Evolutionary conservation across 2,329 filamentous ascomycete species (phyloP).

Genomic region (Diplodia seriata): DNA sequence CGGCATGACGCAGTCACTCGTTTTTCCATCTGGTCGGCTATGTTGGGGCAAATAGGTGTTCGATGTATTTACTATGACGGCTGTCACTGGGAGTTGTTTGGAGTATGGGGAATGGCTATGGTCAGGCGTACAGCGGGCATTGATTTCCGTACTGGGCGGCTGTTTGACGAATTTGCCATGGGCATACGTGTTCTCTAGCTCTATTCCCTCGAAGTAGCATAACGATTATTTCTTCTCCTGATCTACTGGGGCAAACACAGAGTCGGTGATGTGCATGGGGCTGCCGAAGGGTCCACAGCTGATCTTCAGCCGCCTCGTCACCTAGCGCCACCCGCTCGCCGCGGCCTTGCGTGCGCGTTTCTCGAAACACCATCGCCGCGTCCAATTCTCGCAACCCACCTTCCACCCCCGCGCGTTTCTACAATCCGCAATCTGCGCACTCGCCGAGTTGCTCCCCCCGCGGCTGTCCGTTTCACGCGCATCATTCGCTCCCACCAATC

Average conservation of each 20-base stretch:
- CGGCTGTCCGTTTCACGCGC: slow-evolving; percentile 9
- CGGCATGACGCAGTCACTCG: slow-evolving; percentile 16
- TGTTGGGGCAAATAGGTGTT: slow-evolving; percentile 14
- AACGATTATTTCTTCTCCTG: slow-evolving; percentile 18
- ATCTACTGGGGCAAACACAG: slow-evolving; percentile 9
- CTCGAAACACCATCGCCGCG: slow-evolving; percentile 24
- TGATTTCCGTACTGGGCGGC: slow-evolving; percentile 16
- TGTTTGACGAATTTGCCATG: slow-evolving; percentile 20
- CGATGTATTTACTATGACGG: slow-evolving; percentile 5
- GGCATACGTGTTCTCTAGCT: slow-evolving; percentile 1
- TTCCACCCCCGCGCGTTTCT: background rate
- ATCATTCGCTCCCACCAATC: background rate
- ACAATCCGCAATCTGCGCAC: background rate
- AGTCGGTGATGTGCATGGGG: slow-evolving; percentile 21
- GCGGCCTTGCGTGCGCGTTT: background rate
- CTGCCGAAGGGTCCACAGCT: slow-evolving; percentile 19
- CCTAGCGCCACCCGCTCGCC: slow-evolving; percentile 2
- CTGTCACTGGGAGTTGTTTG: slow-evolving; percentile 20
- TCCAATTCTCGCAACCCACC: slow-evolving; percentile 4
- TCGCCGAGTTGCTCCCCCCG: background rate
- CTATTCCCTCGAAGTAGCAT: slow-evolving; percentile 3
- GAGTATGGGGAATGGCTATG: slow-evolving; percentile 11
- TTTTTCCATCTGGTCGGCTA: slow-evolving; percentile 2
- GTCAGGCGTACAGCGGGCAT: background rate
- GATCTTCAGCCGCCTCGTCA: slow-evolving; percentile 1